phyloP scores from a whole-genome alignment of 2,329 filamentous ascomycete genomes.

The Triangularia verruculosa region DNA sequence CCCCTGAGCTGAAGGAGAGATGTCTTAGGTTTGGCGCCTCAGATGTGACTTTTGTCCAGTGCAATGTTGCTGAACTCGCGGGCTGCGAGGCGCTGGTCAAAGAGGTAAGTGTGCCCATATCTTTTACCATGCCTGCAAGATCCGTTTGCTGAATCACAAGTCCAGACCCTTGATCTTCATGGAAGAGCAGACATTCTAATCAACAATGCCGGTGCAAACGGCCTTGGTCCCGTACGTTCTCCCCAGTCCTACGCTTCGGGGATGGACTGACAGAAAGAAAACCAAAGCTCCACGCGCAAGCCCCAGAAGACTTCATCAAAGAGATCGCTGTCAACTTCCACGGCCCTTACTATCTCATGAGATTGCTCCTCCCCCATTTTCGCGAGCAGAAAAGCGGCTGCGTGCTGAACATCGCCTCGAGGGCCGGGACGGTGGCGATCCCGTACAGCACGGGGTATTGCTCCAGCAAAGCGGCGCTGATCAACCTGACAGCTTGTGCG shows the following conservation, averaged over 20 bases:
- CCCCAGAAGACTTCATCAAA: constrained; percentile 29
- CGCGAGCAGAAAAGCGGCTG: constrained; percentile 29
- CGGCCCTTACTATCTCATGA: constrained; percentile 33
- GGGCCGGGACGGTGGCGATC: constrained; percentile 31
- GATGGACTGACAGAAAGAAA: background rate
- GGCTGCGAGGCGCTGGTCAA: constrained; percentile 28
- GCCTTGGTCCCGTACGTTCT: constrained; percentile 27
- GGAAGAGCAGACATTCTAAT: constrained; percentile 30
- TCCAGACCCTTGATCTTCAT: constrained; percentile 23
- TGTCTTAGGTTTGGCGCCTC: constrained; percentile 27
- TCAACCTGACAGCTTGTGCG: constrained; percentile 32
- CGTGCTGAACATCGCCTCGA: constrained; percentile 33
- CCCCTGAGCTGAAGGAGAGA: constrained; percentile 22
- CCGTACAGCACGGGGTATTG: constrained; percentile 35
- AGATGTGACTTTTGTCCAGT: constrained; percentile 25
- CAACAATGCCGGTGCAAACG: constrained; percentile 34
- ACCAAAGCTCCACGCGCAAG: constrained; percentile 27
- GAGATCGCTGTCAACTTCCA: constrained; percentile 33
- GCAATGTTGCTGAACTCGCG: constrained; percentile 29
- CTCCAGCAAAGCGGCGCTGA: constrained; percentile 34
- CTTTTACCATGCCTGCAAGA: background rate
- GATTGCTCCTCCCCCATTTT: constrained; percentile 30
- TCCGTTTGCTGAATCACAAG: background rate
- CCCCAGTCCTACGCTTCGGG: background rate
- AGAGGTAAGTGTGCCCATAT: constrained; percentile 13